A percentile compares a stretch with the other conserved stretches of the same genome.
Conservation (phyloP, 495 filamentous ascomycete genomes). For the Umbilicaria muhlenbergii region DNA sequence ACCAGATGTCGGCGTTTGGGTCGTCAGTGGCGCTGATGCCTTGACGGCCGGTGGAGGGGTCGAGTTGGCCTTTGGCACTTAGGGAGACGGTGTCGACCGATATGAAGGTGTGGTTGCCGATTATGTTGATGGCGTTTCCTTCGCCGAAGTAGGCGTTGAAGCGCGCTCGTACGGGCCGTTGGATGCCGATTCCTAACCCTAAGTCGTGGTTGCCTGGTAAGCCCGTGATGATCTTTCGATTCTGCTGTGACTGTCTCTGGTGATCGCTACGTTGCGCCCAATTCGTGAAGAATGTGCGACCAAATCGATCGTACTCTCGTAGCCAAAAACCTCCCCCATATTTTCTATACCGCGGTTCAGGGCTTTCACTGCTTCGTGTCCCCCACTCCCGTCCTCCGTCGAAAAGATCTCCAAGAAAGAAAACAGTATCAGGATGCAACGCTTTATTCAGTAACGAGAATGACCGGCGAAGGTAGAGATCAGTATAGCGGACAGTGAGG, state of each 20-base stretch:
- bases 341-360: conserved; percentile 53
- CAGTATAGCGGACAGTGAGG: conserved; percentile 67
- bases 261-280: conserved; percentile 23
- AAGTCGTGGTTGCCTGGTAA: conserved; percentile 94
- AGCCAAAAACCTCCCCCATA: conserved; percentile 73
- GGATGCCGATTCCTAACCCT: conserved; percentile 79
- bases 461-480: conserved; percentile 71
- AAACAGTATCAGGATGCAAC: conserved; percentile 62
- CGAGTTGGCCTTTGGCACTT: conserved; percentile 48
- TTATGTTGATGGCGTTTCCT: conserved; percentile 70
- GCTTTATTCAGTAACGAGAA: conserved; percentile 54
- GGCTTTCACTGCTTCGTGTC: conserved; percentile 45
- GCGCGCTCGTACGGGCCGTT: conserved; percentile 57
- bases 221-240: conserved; percentile 57
- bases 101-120: conserved; percentile 93
- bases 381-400: conserved; percentile 96
- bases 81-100: conserved; percentile 79
- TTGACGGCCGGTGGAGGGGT: conserved; percentile 30
- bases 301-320: conserved; percentile 65
- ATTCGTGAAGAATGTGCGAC: conserved; percentile 55
- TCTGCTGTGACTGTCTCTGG: conserved; percentile 11
- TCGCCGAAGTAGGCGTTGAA: conserved; percentile 85
- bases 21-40: conserved; percentile 23
- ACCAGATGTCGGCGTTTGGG: conserved; percentile 47
- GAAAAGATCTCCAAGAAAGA: conserved; percentile 92